These are phyloP conservation scores for Kodamaea sp. DNA, from an alignment of 1,139 yeast genomes.

Conservation along the genomic window DNA sequence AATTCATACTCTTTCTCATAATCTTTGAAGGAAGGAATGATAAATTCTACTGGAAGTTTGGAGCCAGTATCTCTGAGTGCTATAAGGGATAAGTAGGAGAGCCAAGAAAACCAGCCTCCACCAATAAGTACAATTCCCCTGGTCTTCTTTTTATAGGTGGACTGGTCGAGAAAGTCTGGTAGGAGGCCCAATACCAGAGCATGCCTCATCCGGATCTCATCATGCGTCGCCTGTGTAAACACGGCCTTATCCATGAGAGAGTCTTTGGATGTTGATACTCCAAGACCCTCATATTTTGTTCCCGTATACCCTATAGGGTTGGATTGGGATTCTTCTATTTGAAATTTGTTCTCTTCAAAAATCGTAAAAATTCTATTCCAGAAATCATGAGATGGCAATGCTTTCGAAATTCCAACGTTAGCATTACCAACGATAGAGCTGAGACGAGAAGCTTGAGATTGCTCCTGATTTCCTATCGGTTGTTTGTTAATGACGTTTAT, in stretches of 20 bases:
- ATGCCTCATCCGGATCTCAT: constrained; percentile 29
- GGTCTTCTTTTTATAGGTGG: constrained; percentile 27
- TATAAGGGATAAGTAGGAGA: constrained; percentile 36
- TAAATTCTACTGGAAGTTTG: constrained; percentile 36
- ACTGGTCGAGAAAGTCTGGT: constrained; percentile 24
- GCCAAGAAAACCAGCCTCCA: constrained; percentile 41
- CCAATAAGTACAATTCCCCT: constrained; percentile 41
- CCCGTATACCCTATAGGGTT: constrained; percentile 27
- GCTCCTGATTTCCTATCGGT: no score
- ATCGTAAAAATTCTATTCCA: constrained; percentile 19
- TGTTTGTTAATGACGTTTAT: constrained; percentile 5
- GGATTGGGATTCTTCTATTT: constrained; percentile 14
- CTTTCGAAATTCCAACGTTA: constrained; percentile 7
- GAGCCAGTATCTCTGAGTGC: constrained; percentile 38
- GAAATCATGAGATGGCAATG: constrained; percentile 14
- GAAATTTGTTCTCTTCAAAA: constrained; percentile 14
- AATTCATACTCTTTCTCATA: constrained; percentile 21
- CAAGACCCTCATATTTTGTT: constrained; percentile 22
- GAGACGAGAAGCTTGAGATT: no score
- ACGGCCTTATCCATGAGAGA: constrained; percentile 30
- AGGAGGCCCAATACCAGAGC: constrained; percentile 22
- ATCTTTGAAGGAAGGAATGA: constrained; percentile 35
- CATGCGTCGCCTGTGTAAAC: constrained; percentile 23
- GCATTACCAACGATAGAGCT: constrained; percentile 9
- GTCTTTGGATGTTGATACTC: constrained; percentile 26